A percentile compares a stretch with the other conserved stretches of the same genome.
Conservation (phyloP, 441 rosid genomes). For the Eugenia klotzschiana region DNA sequence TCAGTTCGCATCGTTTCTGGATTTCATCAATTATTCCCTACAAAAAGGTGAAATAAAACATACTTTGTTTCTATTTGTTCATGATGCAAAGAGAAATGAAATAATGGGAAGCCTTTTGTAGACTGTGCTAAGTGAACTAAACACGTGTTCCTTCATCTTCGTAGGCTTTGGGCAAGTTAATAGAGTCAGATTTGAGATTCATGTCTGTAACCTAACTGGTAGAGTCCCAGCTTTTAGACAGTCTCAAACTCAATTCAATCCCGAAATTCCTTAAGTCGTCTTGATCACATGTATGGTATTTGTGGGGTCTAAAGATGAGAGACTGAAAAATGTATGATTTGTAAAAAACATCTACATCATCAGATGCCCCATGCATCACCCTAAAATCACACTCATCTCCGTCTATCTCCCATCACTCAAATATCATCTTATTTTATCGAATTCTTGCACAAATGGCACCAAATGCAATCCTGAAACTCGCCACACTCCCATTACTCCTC, state of each 20-base stretch:
- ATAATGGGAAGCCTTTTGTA: background rate
- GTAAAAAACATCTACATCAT: background rate
- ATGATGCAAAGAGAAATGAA: background rate
- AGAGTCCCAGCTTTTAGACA: background rate
- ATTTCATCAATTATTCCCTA: slow-evolving; percentile 76
- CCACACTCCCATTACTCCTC: background rate
- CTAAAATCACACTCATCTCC: background rate
- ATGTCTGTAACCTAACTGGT: slow-evolving; percentile 29
- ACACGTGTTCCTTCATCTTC: slow-evolving; percentile 1
- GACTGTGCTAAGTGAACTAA: background rate
- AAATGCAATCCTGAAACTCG: background rate
- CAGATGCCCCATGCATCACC: background rate
- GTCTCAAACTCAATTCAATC: background rate
- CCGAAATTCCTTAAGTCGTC: background rate
- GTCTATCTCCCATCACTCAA: background rate
- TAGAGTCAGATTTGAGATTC: slow-evolving; percentile 67
- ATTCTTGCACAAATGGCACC: background rate
- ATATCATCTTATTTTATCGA: background rate
- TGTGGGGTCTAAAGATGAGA: background rate
- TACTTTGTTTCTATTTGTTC: background rate
- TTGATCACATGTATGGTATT: too few relatives aligned
- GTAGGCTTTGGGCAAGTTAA: slow-evolving; percentile 72
- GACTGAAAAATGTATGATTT: background rate
- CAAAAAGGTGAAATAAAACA: slow-evolving; percentile 33
- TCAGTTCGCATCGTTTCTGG: slow-evolving; percentile 95